Evolutionary conservation across 2,329 filamentous ascomycete species (phyloP).

Genomic region (Fusarium compactum): DNA sequence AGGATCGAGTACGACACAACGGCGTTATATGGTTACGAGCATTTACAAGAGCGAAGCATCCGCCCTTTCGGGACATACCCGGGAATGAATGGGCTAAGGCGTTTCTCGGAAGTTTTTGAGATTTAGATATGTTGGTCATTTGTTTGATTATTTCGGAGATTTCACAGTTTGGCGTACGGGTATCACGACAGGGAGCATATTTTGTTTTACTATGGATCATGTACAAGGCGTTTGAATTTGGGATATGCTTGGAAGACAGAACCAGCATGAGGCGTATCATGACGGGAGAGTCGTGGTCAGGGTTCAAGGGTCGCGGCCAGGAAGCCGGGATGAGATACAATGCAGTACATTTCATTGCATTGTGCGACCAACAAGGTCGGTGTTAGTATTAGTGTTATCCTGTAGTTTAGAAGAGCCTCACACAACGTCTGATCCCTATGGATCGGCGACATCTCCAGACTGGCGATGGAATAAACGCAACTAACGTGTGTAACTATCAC

Average conservation of each 20-base stretch:
- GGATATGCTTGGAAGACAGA: conserved; percentile 37
- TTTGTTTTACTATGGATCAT: conserved; percentile 4
- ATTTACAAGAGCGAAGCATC: conserved; percentile 42
- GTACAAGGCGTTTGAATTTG: conserved; percentile 16
- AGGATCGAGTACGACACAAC: conserved; percentile 17
- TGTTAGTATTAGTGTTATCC: conserved; percentile 20
- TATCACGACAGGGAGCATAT: conserved; percentile 19
- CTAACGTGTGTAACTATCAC: conserved; percentile 1
- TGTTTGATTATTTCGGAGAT: neutral
- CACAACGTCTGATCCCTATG: neutral
- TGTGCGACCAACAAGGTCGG: conserved; percentile 14
- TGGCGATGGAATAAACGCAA: neutral
- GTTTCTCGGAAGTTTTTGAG: conserved; percentile 11
- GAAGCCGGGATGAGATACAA: conserved; percentile 1
- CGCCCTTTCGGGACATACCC: conserved; percentile 25
- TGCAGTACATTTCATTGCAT: conserved; percentile 11
- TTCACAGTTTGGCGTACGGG: conserved; percentile 26
- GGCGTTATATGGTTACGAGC: conserved; percentile 38
- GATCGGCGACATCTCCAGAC: neutral
- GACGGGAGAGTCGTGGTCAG: neutral
- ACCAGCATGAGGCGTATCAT: conserved; percentile 32
- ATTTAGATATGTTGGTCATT: conserved; percentile 1
- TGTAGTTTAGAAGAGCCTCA: conserved; percentile 27
- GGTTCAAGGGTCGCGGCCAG: conserved; percentile 6
- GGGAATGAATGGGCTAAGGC: conserved; percentile 22